These are phyloP conservation scores for Camelina sativa DNA, from an alignment of 345 rosid genomes.

Conservation along the genomic window DNA sequence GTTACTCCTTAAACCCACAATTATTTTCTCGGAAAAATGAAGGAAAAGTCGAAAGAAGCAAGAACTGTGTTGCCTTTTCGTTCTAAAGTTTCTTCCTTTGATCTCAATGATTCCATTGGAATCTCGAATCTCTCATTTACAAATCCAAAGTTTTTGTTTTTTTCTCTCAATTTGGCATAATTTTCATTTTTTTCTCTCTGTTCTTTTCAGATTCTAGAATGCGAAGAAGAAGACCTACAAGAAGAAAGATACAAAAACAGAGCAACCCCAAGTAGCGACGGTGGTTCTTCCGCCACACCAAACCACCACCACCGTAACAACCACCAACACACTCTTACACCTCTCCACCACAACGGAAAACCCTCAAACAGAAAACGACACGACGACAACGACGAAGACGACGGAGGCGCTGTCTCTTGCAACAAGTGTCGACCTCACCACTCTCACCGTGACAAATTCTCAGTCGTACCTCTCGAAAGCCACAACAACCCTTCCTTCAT, in stretches of 20 bases:
- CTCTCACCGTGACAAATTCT: conserved; percentile 70
- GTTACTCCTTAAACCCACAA: background rate
- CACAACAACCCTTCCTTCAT: conserved; percentile 57
- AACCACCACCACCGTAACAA: conserved; percentile 60
- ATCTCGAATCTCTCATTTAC: conserved; percentile 12
- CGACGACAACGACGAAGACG: conserved; percentile 35
- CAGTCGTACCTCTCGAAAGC: conserved; percentile 80
- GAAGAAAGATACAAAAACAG: conserved; percentile 46
- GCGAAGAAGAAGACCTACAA: conserved; percentile 57
- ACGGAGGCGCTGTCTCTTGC: conserved; percentile 66
- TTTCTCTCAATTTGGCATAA: background rate
- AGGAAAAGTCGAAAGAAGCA: conserved; percentile 15
- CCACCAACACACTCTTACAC: conserved; percentile 57
- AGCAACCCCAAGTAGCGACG: conserved; percentile 46
- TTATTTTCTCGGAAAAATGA: conserved; percentile 13
- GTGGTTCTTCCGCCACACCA: conserved; percentile 47
- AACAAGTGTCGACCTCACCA: conserved; percentile 82
- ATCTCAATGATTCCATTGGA: conserved; percentile 31
- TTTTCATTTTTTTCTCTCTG: background rate
- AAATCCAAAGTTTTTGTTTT: background rate
- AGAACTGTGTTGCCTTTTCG: conserved; percentile 17
- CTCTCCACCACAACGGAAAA: conserved; percentile 62
- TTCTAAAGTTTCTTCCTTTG: conserved; percentile 31
- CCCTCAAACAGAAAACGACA: conserved; percentile 54
- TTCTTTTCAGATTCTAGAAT: conserved; percentile 76